Conservation (phyloP, 2,329 filamentous ascomycete species). For the Bipolaris sorokiniana region DNA sequence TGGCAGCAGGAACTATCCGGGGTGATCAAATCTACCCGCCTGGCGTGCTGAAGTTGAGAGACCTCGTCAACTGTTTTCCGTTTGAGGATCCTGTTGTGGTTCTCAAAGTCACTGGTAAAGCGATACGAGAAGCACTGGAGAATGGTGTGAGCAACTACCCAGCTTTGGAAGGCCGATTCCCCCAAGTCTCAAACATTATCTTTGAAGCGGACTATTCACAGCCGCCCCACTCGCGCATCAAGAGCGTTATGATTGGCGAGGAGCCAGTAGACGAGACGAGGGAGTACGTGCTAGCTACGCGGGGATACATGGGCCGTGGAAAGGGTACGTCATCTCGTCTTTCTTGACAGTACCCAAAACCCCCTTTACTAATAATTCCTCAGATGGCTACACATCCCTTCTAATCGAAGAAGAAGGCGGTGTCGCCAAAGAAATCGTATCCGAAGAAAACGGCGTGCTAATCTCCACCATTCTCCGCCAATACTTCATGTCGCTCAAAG, state of each 20-base stretch:
- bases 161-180: slow-evolving; percentile 81
- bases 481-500: slow-evolving; percentile 86
- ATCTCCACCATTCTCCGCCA: slow-evolving; percentile 87
- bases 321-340: slow-evolving; percentile 54
- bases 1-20: slow-evolving; percentile 84
- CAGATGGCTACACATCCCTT: slow-evolving; percentile 77
- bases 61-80: slow-evolving; percentile 87
- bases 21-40: slow-evolving; percentile 89
- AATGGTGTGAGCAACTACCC: slow-evolving; percentile 83
- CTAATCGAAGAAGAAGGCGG: slow-evolving; percentile 80
- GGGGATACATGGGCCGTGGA: slow-evolving; percentile 87
- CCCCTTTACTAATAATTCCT: neutral
- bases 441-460: slow-evolving; percentile 84
- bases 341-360: neutral
- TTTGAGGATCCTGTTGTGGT: slow-evolving; percentile 91
- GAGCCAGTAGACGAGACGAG: slow-evolving; percentile 66
- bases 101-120: slow-evolving; percentile 71
- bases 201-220: slow-evolving; percentile 73
- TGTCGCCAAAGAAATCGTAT: slow-evolving; percentile 75
- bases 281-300: slow-evolving; percentile 75
- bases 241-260: slow-evolving; percentile 66
- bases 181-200: slow-evolving; percentile 82
- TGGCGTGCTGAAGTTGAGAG: slow-evolving; percentile 76
- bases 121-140: slow-evolving; percentile 79
- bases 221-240: slow-evolving; percentile 67